These are phyloP conservation scores for Starmera pachycereana DNA, from an alignment of 805 yeast genomes.

Conservation along the genomic window DNA sequence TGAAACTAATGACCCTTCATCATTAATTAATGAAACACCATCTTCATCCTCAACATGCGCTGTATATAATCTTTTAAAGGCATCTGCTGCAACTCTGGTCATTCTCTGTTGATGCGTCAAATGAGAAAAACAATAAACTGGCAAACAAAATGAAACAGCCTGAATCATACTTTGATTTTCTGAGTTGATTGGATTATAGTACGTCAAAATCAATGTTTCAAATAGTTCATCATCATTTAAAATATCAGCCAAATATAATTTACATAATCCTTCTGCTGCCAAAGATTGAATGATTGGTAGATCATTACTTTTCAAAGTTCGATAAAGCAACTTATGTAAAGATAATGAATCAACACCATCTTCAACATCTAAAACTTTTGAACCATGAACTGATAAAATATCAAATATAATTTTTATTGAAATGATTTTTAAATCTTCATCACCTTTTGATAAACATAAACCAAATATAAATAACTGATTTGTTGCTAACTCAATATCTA, in stretches of 20 bases:
- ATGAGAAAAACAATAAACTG: constrained; percentile 78
- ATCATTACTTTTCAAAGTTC: constrained; percentile 45
- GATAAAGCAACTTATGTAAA: constrained; percentile 59
- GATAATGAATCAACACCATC: constrained; percentile 57
- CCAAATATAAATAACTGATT: constrained; percentile 58
- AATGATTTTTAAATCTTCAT: constrained; percentile 47
- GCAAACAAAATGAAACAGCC: constrained; percentile 76
- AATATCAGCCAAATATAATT: constrained; percentile 68
- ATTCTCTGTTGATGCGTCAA: constrained; percentile 58
- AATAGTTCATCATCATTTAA: constrained; percentile 61
- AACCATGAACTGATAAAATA: constrained; percentile 69
- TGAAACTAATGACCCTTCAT: constrained; percentile 17
- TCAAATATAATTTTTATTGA: constrained; percentile 70
- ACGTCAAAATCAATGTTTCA: constrained; percentile 60
- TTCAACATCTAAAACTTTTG: constrained; percentile 48
- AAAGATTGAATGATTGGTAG: constrained; percentile 63
- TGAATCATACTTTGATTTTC: constrained; percentile 62
- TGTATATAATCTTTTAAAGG: constrained; percentile 46
- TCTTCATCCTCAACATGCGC: constrained; percentile 27
- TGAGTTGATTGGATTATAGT: constrained; percentile 60
- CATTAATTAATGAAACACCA: constrained; percentile 15
- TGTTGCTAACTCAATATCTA: constrained; percentile 57
- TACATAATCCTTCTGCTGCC: constrained; percentile 81
- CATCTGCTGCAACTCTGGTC: constrained; percentile 55
- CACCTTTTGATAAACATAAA: constrained; percentile 57